Percentiles rank a stretch among this genome's conserved stretches.
Conservation (phyloP, 495 filamentous ascomycete genomes). For the Hypoxylon perforatum region DNA sequence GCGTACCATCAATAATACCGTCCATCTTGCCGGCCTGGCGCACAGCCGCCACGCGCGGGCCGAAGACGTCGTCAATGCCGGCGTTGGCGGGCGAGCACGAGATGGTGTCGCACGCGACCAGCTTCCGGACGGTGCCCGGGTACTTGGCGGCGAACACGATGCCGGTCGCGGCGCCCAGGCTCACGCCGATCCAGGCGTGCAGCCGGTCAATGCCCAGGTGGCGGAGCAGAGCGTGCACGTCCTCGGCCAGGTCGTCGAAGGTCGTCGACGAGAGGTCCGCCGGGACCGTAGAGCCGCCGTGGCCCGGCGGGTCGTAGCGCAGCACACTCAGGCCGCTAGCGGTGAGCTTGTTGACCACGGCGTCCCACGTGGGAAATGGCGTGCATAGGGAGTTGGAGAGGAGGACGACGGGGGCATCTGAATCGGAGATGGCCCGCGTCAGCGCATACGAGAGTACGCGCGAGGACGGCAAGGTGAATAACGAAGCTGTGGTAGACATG, state of each 20-base stretch:
- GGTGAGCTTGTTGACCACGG: conserved; percentile 39
- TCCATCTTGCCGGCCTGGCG: conserved; percentile 39
- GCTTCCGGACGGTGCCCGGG: conserved; percentile 36
- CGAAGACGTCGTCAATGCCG: conserved; percentile 38
- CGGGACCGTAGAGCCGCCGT: conserved; percentile 44
- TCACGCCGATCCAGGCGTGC: conserved; percentile 50
- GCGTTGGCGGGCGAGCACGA: conserved; percentile 40
- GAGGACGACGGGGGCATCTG: conserved; percentile 26
- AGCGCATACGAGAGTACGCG: conserved; percentile 21
- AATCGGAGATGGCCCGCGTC: neutral
- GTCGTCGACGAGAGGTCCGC: conserved; percentile 40
- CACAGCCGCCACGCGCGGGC: conserved; percentile 38
- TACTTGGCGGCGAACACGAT: conserved; percentile 43
- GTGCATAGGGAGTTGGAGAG: conserved; percentile 45
- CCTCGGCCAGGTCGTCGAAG: conserved; percentile 46
- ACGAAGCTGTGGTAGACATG: neutral
- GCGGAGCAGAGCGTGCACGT: conserved; percentile 42
- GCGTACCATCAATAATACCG: conserved; percentile 32
- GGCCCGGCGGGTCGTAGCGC: conserved; percentile 50
- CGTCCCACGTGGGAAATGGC: conserved; percentile 40
- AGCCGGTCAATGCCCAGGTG: conserved; percentile 34
- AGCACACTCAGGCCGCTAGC: conserved; percentile 41
- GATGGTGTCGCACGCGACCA: conserved; percentile 45
- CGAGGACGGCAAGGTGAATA: conserved; percentile 2
- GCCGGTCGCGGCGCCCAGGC: conserved; percentile 48